phyloP scores from a whole-genome alignment of 306 rosid genomes.

The Quercus berberidifolia region DNA sequence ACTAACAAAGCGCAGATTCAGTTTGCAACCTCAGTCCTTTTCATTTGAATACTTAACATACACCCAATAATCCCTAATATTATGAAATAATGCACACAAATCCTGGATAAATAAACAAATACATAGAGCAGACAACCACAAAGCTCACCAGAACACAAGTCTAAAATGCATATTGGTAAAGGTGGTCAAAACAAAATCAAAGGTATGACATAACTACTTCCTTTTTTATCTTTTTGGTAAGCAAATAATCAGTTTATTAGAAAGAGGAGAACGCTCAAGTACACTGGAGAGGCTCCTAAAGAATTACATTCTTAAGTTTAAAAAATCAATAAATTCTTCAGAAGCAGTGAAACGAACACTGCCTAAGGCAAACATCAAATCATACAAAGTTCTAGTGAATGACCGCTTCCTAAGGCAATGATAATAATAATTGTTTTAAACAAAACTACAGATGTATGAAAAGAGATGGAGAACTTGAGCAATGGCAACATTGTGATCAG shows the following conservation, averaged over 20 bases:
- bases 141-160: neutral
- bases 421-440: neutral
- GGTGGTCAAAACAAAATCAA: neutral
- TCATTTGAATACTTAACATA: neutral
- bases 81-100: neutral
- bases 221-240: no score
- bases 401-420: neutral
- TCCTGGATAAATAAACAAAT: neutral
- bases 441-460: neutral
- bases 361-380: no score
- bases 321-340: no score
- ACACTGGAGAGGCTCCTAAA: no score
- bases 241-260: no score
- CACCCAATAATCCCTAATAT: neutral
- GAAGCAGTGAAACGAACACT: no score
- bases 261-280: no score
- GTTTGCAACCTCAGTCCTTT: neutral
- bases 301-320: no score
- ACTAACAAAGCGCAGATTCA: neutral
- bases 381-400: neutral
- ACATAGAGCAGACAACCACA: neutral
- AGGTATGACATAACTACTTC: neutral
- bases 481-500: neutral
- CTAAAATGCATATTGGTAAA: neutral
- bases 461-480: neutral